These are phyloP conservation scores for Symbiodinium natans DNA, from an alignment of 73 alveolate genomes.

Conservation along the genomic window DNA sequence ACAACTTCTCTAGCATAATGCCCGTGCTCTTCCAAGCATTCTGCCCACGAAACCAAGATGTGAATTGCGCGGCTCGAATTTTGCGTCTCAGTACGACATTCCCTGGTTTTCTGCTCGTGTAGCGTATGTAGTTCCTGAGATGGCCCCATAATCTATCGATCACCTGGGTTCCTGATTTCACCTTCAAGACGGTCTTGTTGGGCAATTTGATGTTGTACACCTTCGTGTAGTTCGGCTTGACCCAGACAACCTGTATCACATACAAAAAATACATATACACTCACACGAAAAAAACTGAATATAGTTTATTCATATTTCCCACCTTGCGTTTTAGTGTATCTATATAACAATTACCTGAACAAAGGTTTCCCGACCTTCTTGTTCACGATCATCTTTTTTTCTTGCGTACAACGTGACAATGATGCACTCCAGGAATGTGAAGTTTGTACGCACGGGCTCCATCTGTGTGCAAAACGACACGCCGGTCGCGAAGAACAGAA, in stretches of 20 bases:
- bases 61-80: conserved; percentile 16
- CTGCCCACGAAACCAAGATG: neutral
- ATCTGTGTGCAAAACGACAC: too few species aligned
- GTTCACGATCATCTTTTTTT: neutral
- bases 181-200: neutral
- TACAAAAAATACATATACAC: too few species aligned
- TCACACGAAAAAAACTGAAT: too few species aligned
- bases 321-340: too few species aligned
- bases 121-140: neutral
- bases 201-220: neutral
- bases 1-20: too few species aligned
- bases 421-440: conserved; percentile 20
- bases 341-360: too few species aligned
- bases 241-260: neutral
- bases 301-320: too few species aligned
- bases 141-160: conserved; percentile 38
- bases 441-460: too few species aligned
- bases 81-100: neutral
- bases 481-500: neutral
- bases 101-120: neutral
- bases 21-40: too few species aligned
- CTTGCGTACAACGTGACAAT: conserved; percentile 22
- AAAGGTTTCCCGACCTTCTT: neutral
- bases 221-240: conserved; percentile 33
- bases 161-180: conserved; percentile 24